These are phyloP conservation scores for Botrytis galanthina DNA, from an alignment of 2,329 filamentous ascomycete species.

Conservation along the genomic window DNA sequence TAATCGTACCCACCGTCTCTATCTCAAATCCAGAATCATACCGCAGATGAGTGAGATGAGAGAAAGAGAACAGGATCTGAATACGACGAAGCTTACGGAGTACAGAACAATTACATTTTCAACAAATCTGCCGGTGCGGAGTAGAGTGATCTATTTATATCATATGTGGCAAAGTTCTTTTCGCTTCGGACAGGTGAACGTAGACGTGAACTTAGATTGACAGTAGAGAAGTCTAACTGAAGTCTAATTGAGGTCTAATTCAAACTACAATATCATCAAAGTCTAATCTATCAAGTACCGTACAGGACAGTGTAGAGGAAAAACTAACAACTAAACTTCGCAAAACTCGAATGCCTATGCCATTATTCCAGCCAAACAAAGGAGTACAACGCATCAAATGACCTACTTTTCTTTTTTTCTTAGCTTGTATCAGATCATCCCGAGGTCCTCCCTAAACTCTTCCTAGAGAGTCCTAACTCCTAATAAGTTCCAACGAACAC, in stretches of 20 bases:
- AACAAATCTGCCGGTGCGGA: not conserved
- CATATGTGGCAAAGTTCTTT: not conserved
- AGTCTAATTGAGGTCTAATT: not conserved
- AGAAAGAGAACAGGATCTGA: not conserved
- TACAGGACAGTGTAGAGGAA: not conserved
- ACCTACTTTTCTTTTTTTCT: constrained; percentile 11
- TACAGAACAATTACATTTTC: not conserved
- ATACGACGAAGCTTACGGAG: not conserved
- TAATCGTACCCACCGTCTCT: not conserved
- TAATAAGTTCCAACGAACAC: not conserved
- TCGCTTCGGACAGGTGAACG: not conserved
- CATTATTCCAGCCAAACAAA: not conserved
- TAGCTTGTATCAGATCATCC: constrained; percentile 24
- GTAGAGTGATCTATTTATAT: not conserved
- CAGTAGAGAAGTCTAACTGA: not conserved
- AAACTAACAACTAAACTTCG: not conserved
- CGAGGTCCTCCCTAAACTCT: not conserved
- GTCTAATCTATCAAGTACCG: not conserved
- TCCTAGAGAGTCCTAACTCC: not conserved
- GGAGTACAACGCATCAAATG: constrained; percentile 13
- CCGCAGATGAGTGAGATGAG: not conserved
- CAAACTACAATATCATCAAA: not conserved
- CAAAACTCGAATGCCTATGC: not conserved
- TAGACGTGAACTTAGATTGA: not conserved
- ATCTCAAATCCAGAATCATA: not conserved